Evolutionary conservation across 2,329 filamentous ascomycete species (phyloP).

Genomic region (Talaromyces sp.): DNA sequence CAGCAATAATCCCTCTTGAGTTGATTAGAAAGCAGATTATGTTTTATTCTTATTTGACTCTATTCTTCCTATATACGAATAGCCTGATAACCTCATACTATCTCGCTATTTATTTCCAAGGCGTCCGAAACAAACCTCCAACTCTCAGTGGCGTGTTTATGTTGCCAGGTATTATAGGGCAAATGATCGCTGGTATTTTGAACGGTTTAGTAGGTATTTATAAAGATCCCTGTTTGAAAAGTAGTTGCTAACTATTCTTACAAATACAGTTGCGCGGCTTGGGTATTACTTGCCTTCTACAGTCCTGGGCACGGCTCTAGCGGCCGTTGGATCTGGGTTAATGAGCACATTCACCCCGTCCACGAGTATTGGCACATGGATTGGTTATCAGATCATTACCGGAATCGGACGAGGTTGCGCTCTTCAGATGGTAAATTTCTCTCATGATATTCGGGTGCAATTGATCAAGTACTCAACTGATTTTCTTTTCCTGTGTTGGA

Average conservation of each 20-base stretch:
- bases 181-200: background rate
- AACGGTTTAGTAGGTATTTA: background rate
- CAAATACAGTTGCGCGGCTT: background rate
- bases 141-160: constrained; percentile 4
- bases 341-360: constrained; percentile 6
- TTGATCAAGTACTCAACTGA: background rate
- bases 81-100: constrained; percentile 6
- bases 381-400: constrained; percentile 3
- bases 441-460: background rate
- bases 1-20: constrained; percentile 36
- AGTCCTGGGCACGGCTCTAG: background rate
- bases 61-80: constrained; percentile 6
- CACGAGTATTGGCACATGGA: background rate
- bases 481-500: background rate
- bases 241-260: background rate
- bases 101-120: constrained; percentile 9
- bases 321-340: constrained; percentile 2
- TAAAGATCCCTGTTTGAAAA: background rate
- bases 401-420: too few relatives aligned
- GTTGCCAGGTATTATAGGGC: constrained; percentile 3
- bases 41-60: background rate
- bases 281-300: constrained; percentile 10
- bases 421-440: background rate
- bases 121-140: constrained; percentile 3
- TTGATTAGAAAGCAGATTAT: background rate